These are phyloP conservation scores for Chytridium lagenaria DNA, from an alignment of 371 early-diverging fungal species.

Conservation along the genomic window DNA sequence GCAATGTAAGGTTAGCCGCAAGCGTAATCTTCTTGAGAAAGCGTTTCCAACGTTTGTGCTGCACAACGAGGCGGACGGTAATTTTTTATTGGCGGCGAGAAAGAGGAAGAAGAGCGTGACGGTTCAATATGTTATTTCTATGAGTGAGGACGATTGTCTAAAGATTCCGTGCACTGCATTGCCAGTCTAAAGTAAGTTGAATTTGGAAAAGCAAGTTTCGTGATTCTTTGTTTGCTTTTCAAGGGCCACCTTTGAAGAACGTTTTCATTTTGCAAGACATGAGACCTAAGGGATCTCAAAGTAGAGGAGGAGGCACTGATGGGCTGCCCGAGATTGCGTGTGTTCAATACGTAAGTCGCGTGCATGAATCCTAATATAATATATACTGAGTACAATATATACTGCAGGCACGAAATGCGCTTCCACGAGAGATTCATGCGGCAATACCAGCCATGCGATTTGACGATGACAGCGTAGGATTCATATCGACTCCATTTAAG, in stretches of 20 bases:
- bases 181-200: not conserved
- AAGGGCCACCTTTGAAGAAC: not conserved
- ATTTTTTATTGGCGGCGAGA: not conserved
- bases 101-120: constrained; percentile 8
- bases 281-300: not conserved
- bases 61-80: not conserved
- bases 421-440: not conserved
- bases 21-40: not conserved
- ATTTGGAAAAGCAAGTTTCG: not conserved
- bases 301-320: not conserved
- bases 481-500: too few relatives aligned
- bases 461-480: not conserved
- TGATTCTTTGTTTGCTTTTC: not conserved
- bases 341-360: not conserved
- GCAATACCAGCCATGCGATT: not conserved
- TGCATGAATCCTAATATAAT: not conserved
- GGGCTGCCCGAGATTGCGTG: constrained; percentile 4
- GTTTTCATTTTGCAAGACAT: not conserved
- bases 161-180: constrained; percentile 4
- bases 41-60: not conserved
- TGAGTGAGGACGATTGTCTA: not conserved
- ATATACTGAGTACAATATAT: not conserved
- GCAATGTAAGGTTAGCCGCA: not conserved
- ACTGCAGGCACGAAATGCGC: not conserved
- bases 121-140: constrained; percentile 7